phyloP scores from a whole-genome alignment of 1,139 yeast genomes.

The Candida sp. region DNA sequence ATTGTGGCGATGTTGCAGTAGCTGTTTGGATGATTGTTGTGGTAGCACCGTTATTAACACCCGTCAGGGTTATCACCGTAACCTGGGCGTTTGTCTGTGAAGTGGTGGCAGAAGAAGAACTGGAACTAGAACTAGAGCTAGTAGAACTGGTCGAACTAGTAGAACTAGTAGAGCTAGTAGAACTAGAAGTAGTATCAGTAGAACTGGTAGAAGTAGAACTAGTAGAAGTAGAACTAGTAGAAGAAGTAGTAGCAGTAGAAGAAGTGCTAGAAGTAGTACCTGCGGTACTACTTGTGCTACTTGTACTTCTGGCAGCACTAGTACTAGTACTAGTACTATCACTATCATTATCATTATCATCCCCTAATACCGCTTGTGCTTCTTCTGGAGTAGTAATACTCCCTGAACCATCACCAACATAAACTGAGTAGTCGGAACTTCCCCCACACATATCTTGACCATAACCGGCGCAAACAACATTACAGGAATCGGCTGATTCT shows the following conservation, averaged over 20 bases:
- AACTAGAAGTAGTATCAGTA: not conserved
- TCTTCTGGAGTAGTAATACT: not conserved
- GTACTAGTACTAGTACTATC: too few species aligned
- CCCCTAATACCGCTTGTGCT: not conserved
- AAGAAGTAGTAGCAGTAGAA: too few species aligned
- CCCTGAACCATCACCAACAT: constrained; percentile 22
- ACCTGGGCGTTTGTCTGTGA: constrained; percentile 6
- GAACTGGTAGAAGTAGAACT: not conserved
- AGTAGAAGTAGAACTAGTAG: constrained; percentile 3
- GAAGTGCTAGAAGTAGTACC: too few species aligned
- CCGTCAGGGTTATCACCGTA: not conserved
- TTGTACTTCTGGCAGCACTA: too few species aligned
- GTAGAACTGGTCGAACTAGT: not conserved
- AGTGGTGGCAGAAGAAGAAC: constrained; percentile 2
- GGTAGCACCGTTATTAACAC: constrained; percentile 3
- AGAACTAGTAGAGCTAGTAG: not conserved
- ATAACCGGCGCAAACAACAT: constrained; percentile 49
- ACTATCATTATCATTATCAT: constrained; percentile 6
- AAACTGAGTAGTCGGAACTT: constrained; percentile 35
- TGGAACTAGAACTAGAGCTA: not conserved
- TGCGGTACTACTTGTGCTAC: too few species aligned
- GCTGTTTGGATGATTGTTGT: constrained; percentile 7
- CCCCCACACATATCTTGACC: constrained; percentile 59
- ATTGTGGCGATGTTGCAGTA: constrained; percentile 14
- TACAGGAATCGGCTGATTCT: constrained; percentile 33